phyloP scores from a whole-genome alignment of 2,329 filamentous ascomycete genomes.

The Microsporum canis region DNA sequence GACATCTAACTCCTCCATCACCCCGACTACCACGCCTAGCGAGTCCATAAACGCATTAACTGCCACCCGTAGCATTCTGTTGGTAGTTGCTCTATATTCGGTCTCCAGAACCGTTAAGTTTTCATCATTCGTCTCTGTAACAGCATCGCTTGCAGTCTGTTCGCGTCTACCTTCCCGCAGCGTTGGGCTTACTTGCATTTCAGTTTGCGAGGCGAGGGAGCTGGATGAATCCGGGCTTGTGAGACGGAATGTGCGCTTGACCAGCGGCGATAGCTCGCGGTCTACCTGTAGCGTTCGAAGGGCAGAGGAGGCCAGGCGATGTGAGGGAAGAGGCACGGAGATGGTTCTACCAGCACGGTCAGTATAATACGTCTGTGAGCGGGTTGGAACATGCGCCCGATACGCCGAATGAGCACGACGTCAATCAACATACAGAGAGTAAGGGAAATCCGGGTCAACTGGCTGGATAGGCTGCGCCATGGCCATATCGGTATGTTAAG shows the following conservation, averaged over 20 bases:
- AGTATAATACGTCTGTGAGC: neutral
- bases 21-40: constrained; percentile 67
- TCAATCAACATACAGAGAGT: constrained; percentile 45
- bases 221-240: constrained; percentile 15
- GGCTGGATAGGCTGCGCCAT: neutral
- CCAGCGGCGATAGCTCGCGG: constrained; percentile 74
- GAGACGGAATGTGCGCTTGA: constrained; percentile 59
- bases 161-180: neutral
- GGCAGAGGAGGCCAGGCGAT: constrained; percentile 65
- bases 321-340: constrained; percentile 67
- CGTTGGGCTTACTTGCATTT: constrained; percentile 6
- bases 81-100: constrained; percentile 77
- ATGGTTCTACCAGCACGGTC: constrained; percentile 38
- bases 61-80: constrained; percentile 89
- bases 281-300: constrained; percentile 71
- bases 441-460: constrained; percentile 46
- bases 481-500: neutral
- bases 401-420: neutral
- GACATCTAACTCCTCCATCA: constrained; percentile 81
- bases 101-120: constrained; percentile 52
- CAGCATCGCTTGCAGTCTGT: constrained; percentile 14
- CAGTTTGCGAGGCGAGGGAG: constrained; percentile 12
- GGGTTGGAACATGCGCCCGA: neutral
- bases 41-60: constrained; percentile 96
- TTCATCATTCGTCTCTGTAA: constrained; percentile 17